Base-by-base conservation (phyloP, 2,329 filamentous ascomycete genomes). In the Mollisia scopiformis region DNA sequence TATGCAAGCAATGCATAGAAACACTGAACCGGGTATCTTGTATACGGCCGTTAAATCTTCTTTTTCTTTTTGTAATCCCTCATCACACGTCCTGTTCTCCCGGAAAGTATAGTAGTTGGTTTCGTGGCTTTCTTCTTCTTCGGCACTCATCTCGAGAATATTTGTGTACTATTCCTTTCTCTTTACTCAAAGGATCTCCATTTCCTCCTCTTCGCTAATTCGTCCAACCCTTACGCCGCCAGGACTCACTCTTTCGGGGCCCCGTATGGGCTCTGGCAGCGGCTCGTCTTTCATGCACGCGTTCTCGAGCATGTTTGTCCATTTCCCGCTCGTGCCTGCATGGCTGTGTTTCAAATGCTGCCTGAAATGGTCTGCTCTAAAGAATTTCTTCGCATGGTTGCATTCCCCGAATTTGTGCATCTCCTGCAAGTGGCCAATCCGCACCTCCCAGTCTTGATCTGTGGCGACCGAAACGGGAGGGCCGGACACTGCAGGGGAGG, bases 291-390 rank as follows among this genome's bases (percentile, higher is more conserved):
- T 88, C 92, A 98, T 96, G 78, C 95, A 99, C 5, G 93, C 92
- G 73, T 92, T 96, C 75, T 99, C 95, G 33, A 99, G 82, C 84
- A 97, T 93, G 76, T 98, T 98, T 13, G 95, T 99, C 95, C 95
- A 99, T 77, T 98, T 98, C 31, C 95, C 95, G 76, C 93, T 97
- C 0, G 92, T 94, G 35, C 95, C 95, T 37, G 91, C 92, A 77
- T 98, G 95, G 75, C 93, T 97, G 75, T 99, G 95, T 81, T 98
- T 99, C 61, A 99, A 81, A 77, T 99, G 95, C 76, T 99, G 95
- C 62, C 95, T 88, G 82, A 99, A 99, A 75, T 99, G 95, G 75
- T 99, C 95, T 33, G 95, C 95, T 37, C 95, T 87, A 79, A 91
- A 99, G 76, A 99, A 99, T 75, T 98, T 98, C 82, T 99, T 99